These are phyloP conservation scores for Cicer bijugum DNA, from an alignment of 306 rosid species.

Conservation along the genomic window DNA sequence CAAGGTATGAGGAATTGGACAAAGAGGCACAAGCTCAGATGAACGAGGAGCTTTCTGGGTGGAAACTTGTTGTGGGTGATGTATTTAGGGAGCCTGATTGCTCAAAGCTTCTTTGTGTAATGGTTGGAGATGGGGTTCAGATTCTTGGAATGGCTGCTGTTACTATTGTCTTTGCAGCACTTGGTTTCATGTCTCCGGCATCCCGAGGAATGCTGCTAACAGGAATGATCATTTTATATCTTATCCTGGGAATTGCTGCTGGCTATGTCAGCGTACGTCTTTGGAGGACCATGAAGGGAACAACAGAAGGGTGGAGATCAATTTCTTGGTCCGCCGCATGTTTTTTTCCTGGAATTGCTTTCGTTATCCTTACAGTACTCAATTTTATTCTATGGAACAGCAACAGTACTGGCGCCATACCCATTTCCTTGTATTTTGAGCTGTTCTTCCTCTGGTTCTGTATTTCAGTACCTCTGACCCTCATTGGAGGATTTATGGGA, in stretches of 20 bases:
- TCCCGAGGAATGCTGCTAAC: constrained; percentile 82
- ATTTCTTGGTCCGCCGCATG: constrained; percentile 81
- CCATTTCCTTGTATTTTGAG: constrained; percentile 77
- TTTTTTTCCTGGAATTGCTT: constrained; percentile 85
- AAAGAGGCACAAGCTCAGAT: constrained; percentile 93
- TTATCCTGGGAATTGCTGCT: constrained; percentile 76
- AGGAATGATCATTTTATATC: constrained; percentile 89
- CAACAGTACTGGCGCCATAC: constrained; percentile 86
- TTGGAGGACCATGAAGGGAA: constrained; percentile 87
- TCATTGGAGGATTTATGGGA: constrained; percentile 80
- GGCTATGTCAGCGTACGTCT: constrained; percentile 86
- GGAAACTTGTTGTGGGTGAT: constrained; percentile 96
- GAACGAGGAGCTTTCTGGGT: constrained; percentile 95
- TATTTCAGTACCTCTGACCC: constrained; percentile 89
- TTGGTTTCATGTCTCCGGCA: constrained; percentile 70
- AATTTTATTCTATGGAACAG: constrained; percentile 86
- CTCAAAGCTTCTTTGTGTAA: constrained; percentile 82
- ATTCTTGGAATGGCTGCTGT: constrained; percentile 86
- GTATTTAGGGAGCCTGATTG: constrained; percentile 85
- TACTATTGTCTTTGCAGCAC: constrained; percentile 82
- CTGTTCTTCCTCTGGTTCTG: constrained; percentile 89
- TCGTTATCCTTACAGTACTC: constrained; percentile 67
- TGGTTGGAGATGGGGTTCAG: constrained; percentile 92
- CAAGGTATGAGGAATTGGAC: constrained; percentile 89
- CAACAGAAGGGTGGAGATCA: constrained; percentile 86